These are phyloP conservation scores for Colletotrichum shisoi DNA, from an alignment of 2,329 filamentous ascomycete genomes.

Conservation along the genomic window DNA sequence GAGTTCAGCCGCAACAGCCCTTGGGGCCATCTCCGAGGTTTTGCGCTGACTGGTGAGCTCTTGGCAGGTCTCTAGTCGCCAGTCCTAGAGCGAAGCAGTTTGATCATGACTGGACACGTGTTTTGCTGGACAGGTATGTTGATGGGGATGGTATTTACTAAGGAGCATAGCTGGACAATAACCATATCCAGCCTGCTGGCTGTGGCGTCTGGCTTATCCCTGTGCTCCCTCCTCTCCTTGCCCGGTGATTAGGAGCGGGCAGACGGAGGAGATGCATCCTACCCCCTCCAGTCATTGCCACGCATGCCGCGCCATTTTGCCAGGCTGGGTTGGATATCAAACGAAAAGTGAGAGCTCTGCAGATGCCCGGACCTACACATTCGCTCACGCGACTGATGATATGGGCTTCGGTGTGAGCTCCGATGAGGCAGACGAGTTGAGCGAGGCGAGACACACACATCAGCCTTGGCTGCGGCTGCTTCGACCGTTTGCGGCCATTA, in stretches of 20 bases:
- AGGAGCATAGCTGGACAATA: not conserved
- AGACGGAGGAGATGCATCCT: no score
- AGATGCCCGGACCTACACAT: not conserved
- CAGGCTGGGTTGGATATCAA: no score
- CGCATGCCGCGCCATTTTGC: no score
- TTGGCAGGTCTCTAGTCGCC: conserved; percentile 1
- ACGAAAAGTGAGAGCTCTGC: no score
- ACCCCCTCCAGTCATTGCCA: no score
- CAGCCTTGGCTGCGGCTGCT: not conserved
- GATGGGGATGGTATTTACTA: no score
- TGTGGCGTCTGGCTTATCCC: not conserved
- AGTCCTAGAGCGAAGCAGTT: not conserved
- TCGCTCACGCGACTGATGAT: not conserved
- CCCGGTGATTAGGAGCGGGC: no score
- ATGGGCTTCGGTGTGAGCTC: not conserved
- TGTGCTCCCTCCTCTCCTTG: no score
- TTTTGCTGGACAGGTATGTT: no score
- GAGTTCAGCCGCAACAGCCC: conserved; percentile 23
- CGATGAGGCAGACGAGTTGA: not conserved
- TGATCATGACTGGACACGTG: no score
- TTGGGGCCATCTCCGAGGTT: conserved; percentile 16
- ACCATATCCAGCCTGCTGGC: not conserved
- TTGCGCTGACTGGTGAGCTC: not conserved
- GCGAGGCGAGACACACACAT: not conserved
- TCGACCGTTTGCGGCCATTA: not conserved